phyloP scores from a whole-genome alignment of 495 filamentous ascomycete species.

The Pyrenula aspistea region DNA sequence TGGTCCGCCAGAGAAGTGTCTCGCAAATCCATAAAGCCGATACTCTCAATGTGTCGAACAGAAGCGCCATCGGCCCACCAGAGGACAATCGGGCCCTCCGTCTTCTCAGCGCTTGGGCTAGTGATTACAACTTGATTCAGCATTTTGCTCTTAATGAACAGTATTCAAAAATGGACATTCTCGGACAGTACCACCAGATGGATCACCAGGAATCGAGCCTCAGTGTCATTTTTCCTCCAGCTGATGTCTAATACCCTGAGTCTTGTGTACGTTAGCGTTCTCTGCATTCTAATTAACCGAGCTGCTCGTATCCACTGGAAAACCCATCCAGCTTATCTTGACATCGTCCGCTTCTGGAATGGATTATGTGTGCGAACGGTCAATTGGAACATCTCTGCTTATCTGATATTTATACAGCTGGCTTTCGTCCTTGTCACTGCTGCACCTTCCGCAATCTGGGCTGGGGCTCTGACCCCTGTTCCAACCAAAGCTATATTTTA shows the following conservation, averaged over 20 bases:
- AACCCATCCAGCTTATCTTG: too few relatives aligned
- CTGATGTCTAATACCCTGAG: not conserved
- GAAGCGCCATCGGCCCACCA: too few relatives aligned
- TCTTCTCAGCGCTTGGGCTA: too few relatives aligned
- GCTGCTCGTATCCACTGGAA: not conserved
- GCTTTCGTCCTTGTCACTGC: not conserved
- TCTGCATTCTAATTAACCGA: not conserved
- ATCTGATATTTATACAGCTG: not conserved
- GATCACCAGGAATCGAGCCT: not conserved
- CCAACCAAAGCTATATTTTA: not conserved
- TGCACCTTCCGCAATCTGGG: constrained; percentile 15
- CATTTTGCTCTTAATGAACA: too few relatives aligned
- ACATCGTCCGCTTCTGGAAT: not conserved
- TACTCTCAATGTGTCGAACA: too few relatives aligned
- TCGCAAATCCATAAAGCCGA: too few relatives aligned
- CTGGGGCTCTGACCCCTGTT: constrained; percentile 22
- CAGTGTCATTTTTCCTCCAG: not conserved
- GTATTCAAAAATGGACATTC: too few relatives aligned
- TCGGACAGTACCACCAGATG: too few relatives aligned
- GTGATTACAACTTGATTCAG: too few relatives aligned
- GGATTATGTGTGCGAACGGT: not conserved
- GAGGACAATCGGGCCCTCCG: too few relatives aligned
- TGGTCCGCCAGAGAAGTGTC: too few relatives aligned
- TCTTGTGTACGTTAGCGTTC: not conserved
- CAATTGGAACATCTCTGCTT: not conserved